Evolutionary conservation across 257 asterid species (phyloP).

Genomic region (Asclepias syriaca): DNA sequence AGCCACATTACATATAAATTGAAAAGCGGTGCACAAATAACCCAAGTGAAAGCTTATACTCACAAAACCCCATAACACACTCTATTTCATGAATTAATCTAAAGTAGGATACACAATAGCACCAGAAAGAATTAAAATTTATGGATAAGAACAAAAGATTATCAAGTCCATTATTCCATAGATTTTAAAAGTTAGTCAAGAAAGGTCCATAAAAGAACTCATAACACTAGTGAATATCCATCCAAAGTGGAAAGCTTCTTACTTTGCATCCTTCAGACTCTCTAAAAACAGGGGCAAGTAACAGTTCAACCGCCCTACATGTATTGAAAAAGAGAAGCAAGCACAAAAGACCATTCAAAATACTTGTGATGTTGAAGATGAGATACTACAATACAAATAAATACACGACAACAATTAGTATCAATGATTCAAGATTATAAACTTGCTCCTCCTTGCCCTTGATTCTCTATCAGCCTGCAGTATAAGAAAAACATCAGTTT

Average conservation of each 20-base stretch:
- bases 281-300: neutral
- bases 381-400: neutral
- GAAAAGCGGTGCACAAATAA: too few species aligned
- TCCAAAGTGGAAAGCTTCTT: neutral
- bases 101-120: too few species aligned
- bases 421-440: slow-evolving; percentile 52
- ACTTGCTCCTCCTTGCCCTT: slow-evolving; percentile 65
- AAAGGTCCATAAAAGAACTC: slow-evolving; percentile 3
- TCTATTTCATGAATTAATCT: neutral
- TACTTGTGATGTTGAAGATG: neutral
- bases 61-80: too few species aligned
- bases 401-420: slow-evolving; percentile 5
- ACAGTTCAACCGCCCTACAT: neutral
- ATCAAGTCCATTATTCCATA: neutral
- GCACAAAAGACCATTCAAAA: neutral
- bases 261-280: neutral
- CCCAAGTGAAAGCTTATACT: too few species aligned
- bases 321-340: neutral
- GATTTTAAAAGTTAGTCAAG: neutral
- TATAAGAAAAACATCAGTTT: neutral
- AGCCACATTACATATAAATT: too few species aligned
- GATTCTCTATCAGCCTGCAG: slow-evolving; percentile 77
- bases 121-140: neutral
- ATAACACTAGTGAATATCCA: neutral
- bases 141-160: neutral